Evolutionary conservation across 345 rosid genomes (phyloP).

Genomic region (Schrenkiella parvula): DNA sequence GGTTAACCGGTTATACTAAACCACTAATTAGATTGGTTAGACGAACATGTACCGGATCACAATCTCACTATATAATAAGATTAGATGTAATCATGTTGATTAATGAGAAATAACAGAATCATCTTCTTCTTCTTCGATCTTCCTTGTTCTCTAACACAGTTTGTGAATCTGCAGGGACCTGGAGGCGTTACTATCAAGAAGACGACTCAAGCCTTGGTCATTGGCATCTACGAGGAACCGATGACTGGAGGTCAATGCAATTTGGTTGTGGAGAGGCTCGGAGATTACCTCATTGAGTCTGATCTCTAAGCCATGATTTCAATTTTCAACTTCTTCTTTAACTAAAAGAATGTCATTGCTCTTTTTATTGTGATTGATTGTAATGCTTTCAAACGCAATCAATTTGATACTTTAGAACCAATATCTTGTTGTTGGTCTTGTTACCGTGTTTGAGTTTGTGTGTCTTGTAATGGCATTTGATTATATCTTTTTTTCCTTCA

Average conservation of each 20-base stretch:
- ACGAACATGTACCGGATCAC: too few species aligned
- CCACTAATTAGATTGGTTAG: too few species aligned
- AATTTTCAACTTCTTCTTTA: not conserved
- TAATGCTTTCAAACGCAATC: constrained; percentile 20
- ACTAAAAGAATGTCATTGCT: not conserved
- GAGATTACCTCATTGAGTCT: constrained; percentile 80
- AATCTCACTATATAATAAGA: too few species aligned
- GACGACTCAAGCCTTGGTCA: constrained; percentile 41
- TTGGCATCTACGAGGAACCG: constrained; percentile 37
- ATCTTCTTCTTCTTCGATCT: too few species aligned
- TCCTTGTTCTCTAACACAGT: too few species aligned
- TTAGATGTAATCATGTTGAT: too few species aligned
- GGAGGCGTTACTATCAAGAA: constrained; percentile 79
- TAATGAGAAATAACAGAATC: too few species aligned
- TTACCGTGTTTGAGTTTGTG: not conserved
- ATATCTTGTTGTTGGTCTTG: constrained; percentile 15
- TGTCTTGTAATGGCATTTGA: constrained; percentile 25
- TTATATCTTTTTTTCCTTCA: not conserved
- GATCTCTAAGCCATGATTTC: constrained; percentile 37
- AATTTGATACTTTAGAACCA: constrained; percentile 19
- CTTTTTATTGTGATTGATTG: constrained; percentile 19
- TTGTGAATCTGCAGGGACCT: constrained; percentile 55
- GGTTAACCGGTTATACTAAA: too few species aligned
- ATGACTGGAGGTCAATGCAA: constrained; percentile 39
- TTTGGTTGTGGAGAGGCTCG: constrained; percentile 37